Evolutionary conservation across 805 yeast species (phyloP).

Genomic region (Yarrowia divulgata): DNA sequence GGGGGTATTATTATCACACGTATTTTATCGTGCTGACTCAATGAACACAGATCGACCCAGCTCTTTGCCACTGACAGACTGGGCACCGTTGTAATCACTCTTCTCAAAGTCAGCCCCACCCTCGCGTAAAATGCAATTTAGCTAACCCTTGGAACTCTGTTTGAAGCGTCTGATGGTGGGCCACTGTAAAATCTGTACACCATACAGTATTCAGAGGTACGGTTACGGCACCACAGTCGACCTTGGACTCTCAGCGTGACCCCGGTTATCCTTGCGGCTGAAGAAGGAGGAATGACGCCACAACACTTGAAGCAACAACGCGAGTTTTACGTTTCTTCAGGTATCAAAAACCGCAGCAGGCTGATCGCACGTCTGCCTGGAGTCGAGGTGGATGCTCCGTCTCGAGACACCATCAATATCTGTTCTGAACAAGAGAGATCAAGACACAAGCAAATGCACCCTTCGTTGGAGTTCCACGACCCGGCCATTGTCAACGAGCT

Average conservation of each 20-base stretch:
- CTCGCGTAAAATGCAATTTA: too few species aligned
- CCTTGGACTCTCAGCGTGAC: not conserved
- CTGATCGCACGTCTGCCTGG: not conserved
- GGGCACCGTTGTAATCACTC: too few species aligned
- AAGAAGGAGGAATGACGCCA: not conserved
- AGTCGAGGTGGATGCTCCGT: not conserved
- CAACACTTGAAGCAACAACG: not conserved
- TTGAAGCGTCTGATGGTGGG: not conserved
- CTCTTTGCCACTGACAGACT: too few species aligned
- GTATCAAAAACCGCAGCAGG: not conserved
- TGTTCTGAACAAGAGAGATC: not conserved
- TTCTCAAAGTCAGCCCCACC: too few species aligned
- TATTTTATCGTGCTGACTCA: too few species aligned
- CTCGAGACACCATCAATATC: not conserved
- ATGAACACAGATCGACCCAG: too few species aligned
- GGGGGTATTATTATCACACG: not conserved
- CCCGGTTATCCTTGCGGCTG: not conserved
- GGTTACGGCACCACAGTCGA: not conserved
- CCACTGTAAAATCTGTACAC: too few species aligned
- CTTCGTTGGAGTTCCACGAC: not conserved
- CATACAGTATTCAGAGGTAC: too few species aligned
- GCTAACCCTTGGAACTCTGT: not conserved
- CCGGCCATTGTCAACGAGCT: not conserved
- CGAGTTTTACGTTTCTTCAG: constrained; percentile 3
- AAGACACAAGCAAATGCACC: not conserved